Base-by-base conservation (phyloP, 768 basidiomycete genomes). In the Leucocoprinus leucothites region DNA sequence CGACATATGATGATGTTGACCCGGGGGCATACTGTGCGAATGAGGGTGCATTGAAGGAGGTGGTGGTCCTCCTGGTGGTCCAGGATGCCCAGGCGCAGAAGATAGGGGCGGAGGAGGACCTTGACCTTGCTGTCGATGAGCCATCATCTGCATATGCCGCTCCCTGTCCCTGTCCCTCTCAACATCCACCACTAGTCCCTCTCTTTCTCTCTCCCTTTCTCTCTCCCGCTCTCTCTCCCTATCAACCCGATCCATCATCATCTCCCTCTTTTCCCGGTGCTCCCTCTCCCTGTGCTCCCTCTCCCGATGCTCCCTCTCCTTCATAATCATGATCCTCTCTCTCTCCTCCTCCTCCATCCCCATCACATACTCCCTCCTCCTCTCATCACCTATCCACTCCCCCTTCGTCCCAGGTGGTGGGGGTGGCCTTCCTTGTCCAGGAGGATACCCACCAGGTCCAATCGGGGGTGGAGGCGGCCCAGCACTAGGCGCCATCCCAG, bases 261-360 rank as follows among this genome's bases (percentile, higher is more conserved):
- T 62, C 25, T 65, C 65, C 43, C 65, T 56, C 46, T 69, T 62
- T 34, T 68, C 59, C 22, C n/a, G n/a, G n/a, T n/a, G n/a, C n/a
- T n/a, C n/a, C n/a, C n/a, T n/a, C n/a, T n/a, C n/a, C n/a, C n/a
- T n/a, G n/a, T n/a, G n/a, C n/a, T n/a, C n/a, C n/a, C n/a, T n/a
- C n/a, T n/a, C n/a, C n/a, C n/a, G n/a, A n/a, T 63, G 59, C 31
- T 67, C 64, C 43, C 64, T 63, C 11, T 34, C 56, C 54, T 44
- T 58, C 42, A 49, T 65, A 63, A 14, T 52, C 44, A 68, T 68
- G 50, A 66, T 63, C 60, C 66, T 61, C 44, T 77, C 76, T 52
- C 74, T 65, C 53, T 70, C 67, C 46, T 75, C 76, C 8, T 76
- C 68, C 11, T 71, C 71, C 3, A 67, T 61, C 58, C 69, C 58